Conservation (phyloP, 352 stramenopile genomes). For the Globisporangium splendens region DNA sequence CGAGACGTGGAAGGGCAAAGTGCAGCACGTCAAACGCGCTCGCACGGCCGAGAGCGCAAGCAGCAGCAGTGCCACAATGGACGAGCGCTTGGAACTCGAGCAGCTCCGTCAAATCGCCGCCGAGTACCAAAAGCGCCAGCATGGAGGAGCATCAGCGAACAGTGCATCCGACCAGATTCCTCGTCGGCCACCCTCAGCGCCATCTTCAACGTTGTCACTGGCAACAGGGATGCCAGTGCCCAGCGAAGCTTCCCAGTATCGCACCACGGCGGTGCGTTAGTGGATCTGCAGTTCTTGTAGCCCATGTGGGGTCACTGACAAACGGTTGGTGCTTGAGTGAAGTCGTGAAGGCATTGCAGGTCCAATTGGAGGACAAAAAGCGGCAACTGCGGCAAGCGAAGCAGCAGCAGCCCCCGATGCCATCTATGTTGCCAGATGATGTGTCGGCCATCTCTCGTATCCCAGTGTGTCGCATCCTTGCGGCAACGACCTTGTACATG, state of each 20-base stretch:
- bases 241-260: slow-evolving; percentile 52
- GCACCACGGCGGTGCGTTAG: slow-evolving; percentile 37
- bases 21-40: slow-evolving; percentile 51
- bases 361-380: slow-evolving; percentile 61
- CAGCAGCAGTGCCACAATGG: slow-evolving; percentile 17
- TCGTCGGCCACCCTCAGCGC: slow-evolving; percentile 12
- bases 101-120: slow-evolving; percentile 28
- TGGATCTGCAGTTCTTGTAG: background rate
- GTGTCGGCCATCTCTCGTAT: slow-evolving; percentile 21
- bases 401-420: slow-evolving; percentile 5
- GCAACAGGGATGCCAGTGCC: slow-evolving; percentile 31
- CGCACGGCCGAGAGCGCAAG: slow-evolving; percentile 52
- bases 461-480: slow-evolving; percentile 19
- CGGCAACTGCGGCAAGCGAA: slow-evolving; percentile 27
- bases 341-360: slow-evolving; percentile 43
- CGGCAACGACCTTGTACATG: background rate
- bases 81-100: slow-evolving; percentile 46
- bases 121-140: slow-evolving; percentile 30
- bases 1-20: slow-evolving; percentile 52
- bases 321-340: slow-evolving; percentile 17
- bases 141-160: slow-evolving; percentile 1
- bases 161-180: too few relatives aligned
- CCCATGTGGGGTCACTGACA: too few relatives aligned
- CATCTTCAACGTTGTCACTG: slow-evolving; percentile 1
- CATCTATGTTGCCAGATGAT: slow-evolving; percentile 2